phyloP scores from a whole-genome alignment of 2,329 filamentous ascomycete genomes.

The Tolypocladium pustulatum region DNA sequence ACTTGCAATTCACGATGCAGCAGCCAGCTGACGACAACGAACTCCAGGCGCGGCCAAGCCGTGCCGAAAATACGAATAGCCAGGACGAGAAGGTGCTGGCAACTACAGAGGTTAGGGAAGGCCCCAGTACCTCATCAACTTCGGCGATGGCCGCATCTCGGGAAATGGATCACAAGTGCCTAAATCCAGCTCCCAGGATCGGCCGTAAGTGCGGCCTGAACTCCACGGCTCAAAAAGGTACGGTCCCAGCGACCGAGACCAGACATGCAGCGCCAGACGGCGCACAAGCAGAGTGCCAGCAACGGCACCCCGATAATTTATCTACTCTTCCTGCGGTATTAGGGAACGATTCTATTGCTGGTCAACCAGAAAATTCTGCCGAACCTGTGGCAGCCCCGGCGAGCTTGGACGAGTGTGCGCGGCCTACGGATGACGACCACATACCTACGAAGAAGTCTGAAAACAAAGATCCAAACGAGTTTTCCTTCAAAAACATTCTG shows the following conservation, averaged over 20 bases:
- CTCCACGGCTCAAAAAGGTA: neutral
- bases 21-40: neutral
- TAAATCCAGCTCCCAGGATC: neutral
- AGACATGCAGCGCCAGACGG: neutral
- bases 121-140: neutral
- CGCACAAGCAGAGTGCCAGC: neutral
- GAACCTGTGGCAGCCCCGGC: no score
- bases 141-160: neutral
- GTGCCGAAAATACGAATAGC: neutral
- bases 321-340: neutral
- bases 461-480: conserved; percentile 4
- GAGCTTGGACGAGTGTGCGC: neutral
- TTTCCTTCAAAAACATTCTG: conserved; percentile 12
- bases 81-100: neutral
- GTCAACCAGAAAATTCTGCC: neutral
- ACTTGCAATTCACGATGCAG: neutral
- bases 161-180: neutral
- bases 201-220: neutral
- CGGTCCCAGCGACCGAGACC: neutral
- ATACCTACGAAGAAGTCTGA: neutral
- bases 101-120: neutral
- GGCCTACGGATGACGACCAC: neutral
- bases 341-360: neutral
- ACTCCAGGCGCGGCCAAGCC: neutral
- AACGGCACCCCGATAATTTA: neutral